A percentile compares a stretch with the other conserved stretches of the same genome.
phyloP scores from a whole-genome alignment of 805 yeast genomes.

The Suhomyces sp. region DNA sequence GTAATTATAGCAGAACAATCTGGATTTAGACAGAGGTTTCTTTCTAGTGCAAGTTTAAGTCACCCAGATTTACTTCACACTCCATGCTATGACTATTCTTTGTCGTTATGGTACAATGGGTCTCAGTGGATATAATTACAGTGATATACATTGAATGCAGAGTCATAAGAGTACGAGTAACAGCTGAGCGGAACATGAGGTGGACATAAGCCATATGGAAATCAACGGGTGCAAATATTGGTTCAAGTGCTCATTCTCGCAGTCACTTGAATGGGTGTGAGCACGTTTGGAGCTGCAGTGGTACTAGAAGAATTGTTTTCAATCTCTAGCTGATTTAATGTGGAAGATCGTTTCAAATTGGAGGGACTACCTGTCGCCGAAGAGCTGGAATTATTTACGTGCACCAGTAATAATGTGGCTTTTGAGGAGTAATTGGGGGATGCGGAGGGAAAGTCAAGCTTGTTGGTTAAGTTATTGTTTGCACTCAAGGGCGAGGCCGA shows the following conservation, averaged over 20 bases:
- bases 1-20: too few relatives aligned
- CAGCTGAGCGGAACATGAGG: not conserved
- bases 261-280: conserved; percentile 44
- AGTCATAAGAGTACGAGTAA: not conserved
- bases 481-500: conserved; percentile 19
- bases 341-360: conserved; percentile 30
- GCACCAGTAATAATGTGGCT: conserved; percentile 13
- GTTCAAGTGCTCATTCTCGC: conserved; percentile 36
- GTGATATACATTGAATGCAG: not conserved
- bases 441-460: conserved; percentile 10
- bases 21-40: too few relatives aligned
- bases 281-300: conserved; percentile 34
- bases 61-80: too few relatives aligned
- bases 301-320: conserved; percentile 23
- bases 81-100: not conserved
- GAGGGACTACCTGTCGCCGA: conserved; percentile 20
- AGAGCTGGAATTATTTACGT: conserved; percentile 16
- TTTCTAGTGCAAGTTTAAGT: too few relatives aligned
- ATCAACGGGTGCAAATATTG: not conserved
- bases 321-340: conserved; percentile 29
- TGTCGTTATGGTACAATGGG: not conserved
- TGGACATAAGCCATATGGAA: not conserved
- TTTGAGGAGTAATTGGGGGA: conserved; percentile 11
- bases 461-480: conserved; percentile 17
- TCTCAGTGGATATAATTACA: not conserved